Evolutionary conservation across 306 rosid genomes (phyloP), one percentile per base, ranked within the genome.

Genomic region (Geum urbanum): DNA sequence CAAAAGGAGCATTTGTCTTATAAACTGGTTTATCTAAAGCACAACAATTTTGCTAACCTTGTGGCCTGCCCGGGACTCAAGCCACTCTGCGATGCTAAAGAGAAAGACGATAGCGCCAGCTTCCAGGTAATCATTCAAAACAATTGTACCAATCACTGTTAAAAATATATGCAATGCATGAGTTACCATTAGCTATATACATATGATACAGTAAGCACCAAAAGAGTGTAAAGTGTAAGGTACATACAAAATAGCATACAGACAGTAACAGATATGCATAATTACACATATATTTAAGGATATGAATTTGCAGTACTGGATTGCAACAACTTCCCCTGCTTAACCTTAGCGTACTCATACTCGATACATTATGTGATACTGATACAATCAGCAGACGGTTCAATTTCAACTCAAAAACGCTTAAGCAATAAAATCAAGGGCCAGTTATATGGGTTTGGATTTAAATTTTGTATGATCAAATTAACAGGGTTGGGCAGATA

Each of bases 91-190:
- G 80, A 89, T 76, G 56, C 87, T 84, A 88, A 87, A 95, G 61
- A 95, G 88, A 71, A 95, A 95, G 70, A 95, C 97, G 19, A 95
- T 91, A 22, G 96, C 83, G 14, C 88, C 99, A 2, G 99, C 99
- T 80, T 95, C 99, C 77, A 83, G 37, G 78, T 87, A 95, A 73
- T 95, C 97, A 2, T 54, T 4, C 91, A 91, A 65, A 58, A 83
- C 86, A 47, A 91, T 72, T 19, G 99, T 87, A 45, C 96, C 97
- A 24, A 84, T 73, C 74, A 89, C 99, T 95, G 91, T 39, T 59
- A 77, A 37, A 60, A 69, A 66, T 47, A 46, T 18, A 67, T n/a
- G 62, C n/a, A n/a, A 18, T 63, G 47, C 67, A 47, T 46, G 41
- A 69, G 63, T n/a, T 10, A 47, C 35, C 63, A 53, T 52, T 14